Percentiles rank a stretch among this genome's conserved stretches.
Conservation (phyloP, 805 yeast species). For the Huiozyma sinensis region DNA sequence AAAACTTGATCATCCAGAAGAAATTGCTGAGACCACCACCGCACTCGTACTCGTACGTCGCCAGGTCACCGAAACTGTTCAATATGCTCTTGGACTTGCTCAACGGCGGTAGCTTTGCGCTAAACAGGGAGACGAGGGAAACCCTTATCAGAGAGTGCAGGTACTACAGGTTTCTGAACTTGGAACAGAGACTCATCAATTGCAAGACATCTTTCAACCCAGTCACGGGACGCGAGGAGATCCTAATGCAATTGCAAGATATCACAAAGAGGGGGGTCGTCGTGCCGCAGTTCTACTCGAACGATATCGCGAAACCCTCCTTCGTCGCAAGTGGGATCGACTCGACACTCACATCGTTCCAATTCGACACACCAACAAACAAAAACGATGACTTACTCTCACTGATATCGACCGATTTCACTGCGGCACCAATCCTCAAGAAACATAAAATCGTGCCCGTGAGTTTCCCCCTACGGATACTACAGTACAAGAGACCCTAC, state of each 20-base stretch:
- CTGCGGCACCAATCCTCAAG: not conserved
- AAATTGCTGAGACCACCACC: slow-evolving; percentile 71
- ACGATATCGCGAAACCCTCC: not conserved
- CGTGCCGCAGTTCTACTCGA: not conserved
- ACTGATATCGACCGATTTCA: not conserved
- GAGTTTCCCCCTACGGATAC: not conserved
- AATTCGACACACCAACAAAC: no score
- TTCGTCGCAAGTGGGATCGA: not conserved
- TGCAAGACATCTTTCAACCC: slow-evolving; percentile 44
- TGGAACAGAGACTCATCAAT: slow-evolving; percentile 61
- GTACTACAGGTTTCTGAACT: slow-evolving; percentile 63
- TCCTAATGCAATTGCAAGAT: slow-evolving; percentile 41
- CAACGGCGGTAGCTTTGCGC: slow-evolving; percentile 41
- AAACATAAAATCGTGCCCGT: not conserved
- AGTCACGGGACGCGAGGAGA: slow-evolving; percentile 41
- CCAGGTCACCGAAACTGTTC: slow-evolving; percentile 46
- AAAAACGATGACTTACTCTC: not conserved
- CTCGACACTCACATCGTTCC: not conserved
- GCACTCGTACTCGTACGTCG: slow-evolving; percentile 38
- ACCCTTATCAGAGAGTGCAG: slow-evolving; percentile 57
- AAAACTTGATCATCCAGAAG: slow-evolving; percentile 28
- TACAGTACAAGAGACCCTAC: slow-evolving; percentile 38
- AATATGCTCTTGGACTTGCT: slow-evolving; percentile 44
- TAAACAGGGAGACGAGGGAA: slow-evolving; percentile 47
- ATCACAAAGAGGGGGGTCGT: slow-evolving; percentile 31